Conservation (phyloP, 2,329 filamentous ascomycete genomes). For the Sarocladium oryzae region DNA sequence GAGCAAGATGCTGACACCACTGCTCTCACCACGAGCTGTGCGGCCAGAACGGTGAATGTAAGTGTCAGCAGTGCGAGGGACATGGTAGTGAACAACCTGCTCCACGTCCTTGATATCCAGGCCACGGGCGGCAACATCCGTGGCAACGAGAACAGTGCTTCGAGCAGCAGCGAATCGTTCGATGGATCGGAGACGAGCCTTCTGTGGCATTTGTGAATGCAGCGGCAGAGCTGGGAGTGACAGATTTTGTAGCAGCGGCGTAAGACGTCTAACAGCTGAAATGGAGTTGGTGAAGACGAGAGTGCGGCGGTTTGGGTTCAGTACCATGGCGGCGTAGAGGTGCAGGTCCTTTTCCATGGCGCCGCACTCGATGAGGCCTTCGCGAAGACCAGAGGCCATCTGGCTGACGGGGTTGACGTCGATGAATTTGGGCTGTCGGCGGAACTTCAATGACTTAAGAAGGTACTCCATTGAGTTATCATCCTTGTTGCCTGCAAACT, state of each 20-base stretch:
- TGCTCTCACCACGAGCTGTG: slow-evolving; percentile 75
- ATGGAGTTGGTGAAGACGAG: slow-evolving; percentile 97
- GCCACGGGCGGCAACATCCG: slow-evolving; percentile 88
- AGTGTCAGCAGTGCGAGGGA: slow-evolving; percentile 82
- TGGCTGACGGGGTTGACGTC: slow-evolving; percentile 85
- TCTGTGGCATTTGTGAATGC: slow-evolving; percentile 93
- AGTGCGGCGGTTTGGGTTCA: slow-evolving; percentile 74
- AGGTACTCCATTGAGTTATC: slow-evolving; percentile 89
- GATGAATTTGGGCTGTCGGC: slow-evolving; percentile 79
- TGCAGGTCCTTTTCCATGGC: slow-evolving; percentile 95
- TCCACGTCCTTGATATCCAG: slow-evolving; percentile 89
- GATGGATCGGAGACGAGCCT: slow-evolving; percentile 85
- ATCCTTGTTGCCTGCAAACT: slow-evolving; percentile 47
- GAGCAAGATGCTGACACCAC: slow-evolving; percentile 77
- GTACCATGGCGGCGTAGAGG: slow-evolving; percentile 78
- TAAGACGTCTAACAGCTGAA: slow-evolving; percentile 78
- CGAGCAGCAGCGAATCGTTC: slow-evolving; percentile 62
- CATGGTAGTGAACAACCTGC: slow-evolving; percentile 89
- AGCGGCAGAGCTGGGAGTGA: slow-evolving; percentile 69
- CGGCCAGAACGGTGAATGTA: slow-evolving; percentile 95
- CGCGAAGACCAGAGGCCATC: slow-evolving; percentile 79
- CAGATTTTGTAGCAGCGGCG: slow-evolving; percentile 77
- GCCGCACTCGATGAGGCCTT: slow-evolving; percentile 86
- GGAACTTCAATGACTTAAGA: slow-evolving; percentile 82
- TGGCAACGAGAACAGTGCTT: slow-evolving; percentile 74